phyloP scores from a whole-genome alignment of 2,329 filamentous ascomycete species.

The Trichoderma harzianum region DNA sequence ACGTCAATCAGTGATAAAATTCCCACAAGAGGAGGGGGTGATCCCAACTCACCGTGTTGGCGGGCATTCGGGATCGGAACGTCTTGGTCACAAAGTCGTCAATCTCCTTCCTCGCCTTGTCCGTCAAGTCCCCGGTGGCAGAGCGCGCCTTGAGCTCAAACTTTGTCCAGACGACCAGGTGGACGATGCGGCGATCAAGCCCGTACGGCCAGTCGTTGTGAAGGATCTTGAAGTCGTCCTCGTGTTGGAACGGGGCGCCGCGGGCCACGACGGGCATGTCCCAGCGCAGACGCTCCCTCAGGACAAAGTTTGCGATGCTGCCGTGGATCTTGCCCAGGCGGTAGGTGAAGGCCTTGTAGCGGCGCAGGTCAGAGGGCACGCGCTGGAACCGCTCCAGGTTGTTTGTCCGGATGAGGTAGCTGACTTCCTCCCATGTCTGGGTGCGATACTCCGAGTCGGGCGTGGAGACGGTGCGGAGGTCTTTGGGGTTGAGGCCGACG shows the following conservation, averaged over 20 bases:
- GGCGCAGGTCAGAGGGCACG: slow-evolving; percentile 70
- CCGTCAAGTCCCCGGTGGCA: slow-evolving; percentile 63
- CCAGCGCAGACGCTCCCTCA: slow-evolving; percentile 71
- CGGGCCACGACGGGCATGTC: slow-evolving; percentile 36
- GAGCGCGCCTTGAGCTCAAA: slow-evolving; percentile 71
- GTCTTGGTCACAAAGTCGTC: slow-evolving; percentile 65
- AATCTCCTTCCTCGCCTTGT: slow-evolving; percentile 60
- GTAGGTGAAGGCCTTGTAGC: slow-evolving; percentile 69
- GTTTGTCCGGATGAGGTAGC: slow-evolving; percentile 59
- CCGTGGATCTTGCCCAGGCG: slow-evolving; percentile 65
- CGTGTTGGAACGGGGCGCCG: slow-evolving; percentile 41
- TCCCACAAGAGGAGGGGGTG: background rate
- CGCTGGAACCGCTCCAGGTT: slow-evolving; percentile 74
- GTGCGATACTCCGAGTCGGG: slow-evolving; percentile 63
- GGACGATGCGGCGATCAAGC: slow-evolving; percentile 71
- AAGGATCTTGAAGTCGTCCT: slow-evolving; percentile 67
- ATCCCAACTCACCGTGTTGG: slow-evolving; percentile 49
- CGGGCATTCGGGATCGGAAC: slow-evolving; percentile 56
- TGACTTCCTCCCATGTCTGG: slow-evolving; percentile 68
- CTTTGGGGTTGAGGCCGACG: slow-evolving; percentile 60
- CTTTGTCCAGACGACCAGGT: slow-evolving; percentile 92
- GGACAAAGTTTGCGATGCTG: slow-evolving; percentile 73
- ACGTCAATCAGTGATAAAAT: background rate
- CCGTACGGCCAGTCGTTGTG: slow-evolving; percentile 96
- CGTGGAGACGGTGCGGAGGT: slow-evolving; percentile 65